phyloP scores from a whole-genome alignment of 2,329 filamentous ascomycete genomes.

The Hypoxylon rubiginosum region DNA sequence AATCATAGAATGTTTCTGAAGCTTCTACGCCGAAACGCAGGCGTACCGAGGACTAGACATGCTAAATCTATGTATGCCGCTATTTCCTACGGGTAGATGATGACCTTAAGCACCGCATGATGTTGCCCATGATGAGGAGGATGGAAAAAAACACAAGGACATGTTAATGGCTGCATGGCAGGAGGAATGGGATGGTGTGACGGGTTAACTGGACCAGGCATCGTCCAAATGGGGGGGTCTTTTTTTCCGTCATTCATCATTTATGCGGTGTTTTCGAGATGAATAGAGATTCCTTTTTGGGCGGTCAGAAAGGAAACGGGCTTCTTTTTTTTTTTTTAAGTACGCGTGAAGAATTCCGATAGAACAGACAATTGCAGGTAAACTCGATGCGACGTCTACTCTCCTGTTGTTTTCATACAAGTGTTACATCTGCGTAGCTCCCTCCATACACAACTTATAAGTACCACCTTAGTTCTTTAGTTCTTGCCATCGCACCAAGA shows the following conservation, averaged over 20 bases:
- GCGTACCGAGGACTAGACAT: not conserved
- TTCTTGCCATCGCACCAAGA: constrained; percentile 10
- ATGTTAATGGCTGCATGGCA: constrained; percentile 38
- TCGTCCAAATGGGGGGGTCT: constrained; percentile 27
- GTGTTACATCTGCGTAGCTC: no score
- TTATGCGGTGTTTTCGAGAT: constrained; percentile 4
- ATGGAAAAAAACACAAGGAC: constrained; percentile 22
- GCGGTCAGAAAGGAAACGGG: constrained; percentile 16
- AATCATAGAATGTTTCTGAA: constrained; percentile 41
- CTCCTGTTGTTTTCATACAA: not conserved
- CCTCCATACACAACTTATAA: no score
- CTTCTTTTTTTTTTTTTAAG: constrained; percentile 2
- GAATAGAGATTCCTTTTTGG: not conserved
- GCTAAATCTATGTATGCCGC: no score
- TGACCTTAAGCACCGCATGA: not conserved
- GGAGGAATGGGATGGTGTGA: constrained; percentile 12
- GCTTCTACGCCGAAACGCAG: not conserved
- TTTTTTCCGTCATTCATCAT: constrained; percentile 23
- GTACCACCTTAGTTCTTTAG: no score
- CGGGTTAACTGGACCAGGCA: constrained; percentile 34
- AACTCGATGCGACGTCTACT: constrained; percentile 17
- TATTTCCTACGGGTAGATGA: not conserved
- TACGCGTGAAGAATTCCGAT: constrained; percentile 31
- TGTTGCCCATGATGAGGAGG: constrained; percentile 18
- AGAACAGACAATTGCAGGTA: constrained; percentile 31